These are phyloP conservation scores for Pyronema domesticum DNA, from an alignment of 495 filamentous ascomycete species.

Conservation along the genomic window DNA sequence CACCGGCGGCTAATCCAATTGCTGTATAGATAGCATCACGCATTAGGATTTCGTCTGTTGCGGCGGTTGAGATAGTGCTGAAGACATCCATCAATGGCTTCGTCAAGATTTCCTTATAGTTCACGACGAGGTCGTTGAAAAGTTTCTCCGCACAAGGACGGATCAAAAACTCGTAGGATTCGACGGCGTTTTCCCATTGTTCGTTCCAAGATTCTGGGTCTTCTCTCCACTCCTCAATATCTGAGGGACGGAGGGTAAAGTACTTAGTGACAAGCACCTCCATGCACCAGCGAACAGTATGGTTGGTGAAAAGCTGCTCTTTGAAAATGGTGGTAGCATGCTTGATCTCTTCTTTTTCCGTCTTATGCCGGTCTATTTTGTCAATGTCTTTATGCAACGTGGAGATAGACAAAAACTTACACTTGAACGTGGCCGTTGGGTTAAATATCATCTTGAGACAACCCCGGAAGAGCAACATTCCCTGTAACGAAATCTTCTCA, in stretches of 20 bases:
- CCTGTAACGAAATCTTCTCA: constrained; percentile 64
- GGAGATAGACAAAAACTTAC: constrained; percentile 7
- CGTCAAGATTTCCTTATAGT: constrained; percentile 63
- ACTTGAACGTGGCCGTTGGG: constrained; percentile 63
- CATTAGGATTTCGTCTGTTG: constrained; percentile 51
- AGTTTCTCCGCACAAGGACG: constrained; percentile 83
- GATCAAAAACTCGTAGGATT: constrained; percentile 74
- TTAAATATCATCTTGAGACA: constrained; percentile 71
- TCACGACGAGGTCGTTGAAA: constrained; percentile 74
- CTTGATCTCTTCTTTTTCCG: constrained; percentile 33
- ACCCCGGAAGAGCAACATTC: constrained; percentile 62
- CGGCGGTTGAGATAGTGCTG: constrained; percentile 47
- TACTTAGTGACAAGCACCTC: constrained; percentile 69
- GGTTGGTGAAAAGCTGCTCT: constrained; percentile 50
- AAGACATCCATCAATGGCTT: constrained; percentile 66
- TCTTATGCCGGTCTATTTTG: constrained; percentile 34
- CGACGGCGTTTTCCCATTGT: constrained; percentile 57
- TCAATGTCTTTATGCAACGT: constrained; percentile 1
- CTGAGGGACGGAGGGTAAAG: constrained; percentile 68
- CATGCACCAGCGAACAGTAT: constrained; percentile 59
- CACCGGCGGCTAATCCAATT: constrained; percentile 64
- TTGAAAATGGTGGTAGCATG: constrained; percentile 43
- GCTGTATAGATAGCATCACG: constrained; percentile 92
- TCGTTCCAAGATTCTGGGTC: constrained; percentile 88
- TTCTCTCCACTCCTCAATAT: constrained; percentile 79